A percentile compares a stretch with the other conserved stretches of the same genome.
Evolutionary conservation across 2,329 filamentous ascomycete species (phyloP).

Genomic region (Chaetomiaceae sp.): DNA sequence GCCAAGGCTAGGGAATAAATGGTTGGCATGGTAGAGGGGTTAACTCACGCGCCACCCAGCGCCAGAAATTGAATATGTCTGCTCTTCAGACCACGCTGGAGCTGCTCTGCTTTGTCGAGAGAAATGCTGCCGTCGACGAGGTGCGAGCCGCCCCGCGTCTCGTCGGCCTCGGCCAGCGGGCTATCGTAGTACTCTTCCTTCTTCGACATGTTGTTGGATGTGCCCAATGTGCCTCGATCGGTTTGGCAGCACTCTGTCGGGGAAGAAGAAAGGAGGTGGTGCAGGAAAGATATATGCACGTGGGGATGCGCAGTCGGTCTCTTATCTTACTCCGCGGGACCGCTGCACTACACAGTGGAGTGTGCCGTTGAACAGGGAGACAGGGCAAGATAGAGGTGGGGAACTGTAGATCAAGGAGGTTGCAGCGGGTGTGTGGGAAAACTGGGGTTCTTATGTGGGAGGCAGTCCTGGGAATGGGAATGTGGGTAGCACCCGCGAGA

Average conservation of each 20-base stretch:
- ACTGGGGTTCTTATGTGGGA: not conserved
- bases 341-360: not conserved
- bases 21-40: no score
- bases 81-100: slow-evolving; percentile 54
- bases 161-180: slow-evolving; percentile 8
- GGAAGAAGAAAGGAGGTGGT: no score
- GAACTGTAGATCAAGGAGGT: not conserved
- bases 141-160: slow-evolving; percentile 9
- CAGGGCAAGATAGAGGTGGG: not conserved
- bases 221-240: not conserved
- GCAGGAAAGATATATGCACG: not conserved
- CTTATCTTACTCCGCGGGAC: slow-evolving; percentile 1
- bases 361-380: not conserved
- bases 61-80: slow-evolving; percentile 58
- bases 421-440: slow-evolving; percentile 3
- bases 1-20: no score
- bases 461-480: no score
- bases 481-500: no score
- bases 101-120: slow-evolving; percentile 32
- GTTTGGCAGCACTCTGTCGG: not conserved
- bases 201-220: slow-evolving; percentile 9
- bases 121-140: slow-evolving; percentile 21
- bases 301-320: not conserved
- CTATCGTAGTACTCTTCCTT: slow-evolving; percentile 12
- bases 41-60: slow-evolving; percentile 39